Base-by-base conservation (phyloP, 106 monocot genomes). In the Gastrodia elata region DNA sequence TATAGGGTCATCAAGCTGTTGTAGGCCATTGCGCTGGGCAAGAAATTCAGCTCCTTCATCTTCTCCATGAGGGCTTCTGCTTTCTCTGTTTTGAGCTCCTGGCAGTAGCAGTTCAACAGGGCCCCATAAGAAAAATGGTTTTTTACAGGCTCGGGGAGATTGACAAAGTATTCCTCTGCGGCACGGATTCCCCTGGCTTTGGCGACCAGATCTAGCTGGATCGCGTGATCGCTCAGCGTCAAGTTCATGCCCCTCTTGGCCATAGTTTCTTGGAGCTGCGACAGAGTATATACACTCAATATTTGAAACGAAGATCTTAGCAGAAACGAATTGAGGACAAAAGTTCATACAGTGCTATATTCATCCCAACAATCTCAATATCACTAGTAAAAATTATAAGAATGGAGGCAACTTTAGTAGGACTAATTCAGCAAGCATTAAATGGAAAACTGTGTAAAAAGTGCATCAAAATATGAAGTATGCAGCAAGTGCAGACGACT, bases 51-150 rank as follows among this genome's bases (percentile, higher is more conserved):
- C 73, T 91, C 83, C 70, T 93, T 91, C 98, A 98, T 98, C 74
- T 91, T 98, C 70, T 88, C 80, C 80, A 93, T 80, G n/a, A 98
- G 85, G 59, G 86, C 81, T 48, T 98, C 93, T 0, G 98, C 93
- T 57, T 91, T 98, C 44, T 88, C 86, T 2, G 82, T 85, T 82
- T 91, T 85, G 30, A 88, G 69, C 59, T 98, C 98, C 77, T 98
- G 91, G 81, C 98, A 98, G 65, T 98, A 98, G 75, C 90, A 93
- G 33, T 98, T 98, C 22, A 98, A 88, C 14, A 98, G 93, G 35
- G 98, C 79, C 2, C 93, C 93, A 72, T 91, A 98, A 10, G 87
- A 73, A 8, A 87, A 86, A 46, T 98, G 88, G 58, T 80, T 93
- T 72, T 98, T 98, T 32, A 91, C 80, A 72, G 77, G n/a, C 48